A percentile compares a stretch with the other conserved stretches of the same genome.
Conservation (phyloP, 1,284 basidiomycete genomes). For the Sanghuangporus sanghuang region DNA sequence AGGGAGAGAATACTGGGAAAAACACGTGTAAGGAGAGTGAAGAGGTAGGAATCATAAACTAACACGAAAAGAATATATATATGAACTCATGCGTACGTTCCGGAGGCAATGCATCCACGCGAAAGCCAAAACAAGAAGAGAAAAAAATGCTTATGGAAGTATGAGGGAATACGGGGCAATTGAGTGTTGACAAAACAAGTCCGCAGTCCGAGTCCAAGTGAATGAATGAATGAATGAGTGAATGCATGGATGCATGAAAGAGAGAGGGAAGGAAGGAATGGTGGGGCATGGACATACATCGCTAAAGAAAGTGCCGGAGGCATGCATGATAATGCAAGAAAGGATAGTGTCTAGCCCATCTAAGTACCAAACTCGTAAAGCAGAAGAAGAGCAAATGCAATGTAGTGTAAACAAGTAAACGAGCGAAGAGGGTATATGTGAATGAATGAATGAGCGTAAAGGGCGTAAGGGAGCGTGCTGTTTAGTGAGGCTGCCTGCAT, state of each 20-base stretch:
- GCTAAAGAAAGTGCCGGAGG: not conserved
- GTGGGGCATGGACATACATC: not conserved
- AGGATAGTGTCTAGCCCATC: not conserved
- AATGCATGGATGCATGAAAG: not conserved
- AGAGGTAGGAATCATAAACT: not conserved
- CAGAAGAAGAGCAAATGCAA: too few relatives aligned
- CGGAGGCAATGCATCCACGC: too few relatives aligned
- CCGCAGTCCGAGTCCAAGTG: not conserved
- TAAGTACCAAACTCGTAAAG: too few relatives aligned
- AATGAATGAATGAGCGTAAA: too few relatives aligned
- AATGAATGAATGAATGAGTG: too few relatives aligned
- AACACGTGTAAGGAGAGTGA: slow-evolving; percentile 3
- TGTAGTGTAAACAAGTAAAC: not conserved
- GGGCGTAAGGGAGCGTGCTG: too few relatives aligned
- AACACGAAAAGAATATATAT: too few relatives aligned
- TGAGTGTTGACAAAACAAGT: not conserved
- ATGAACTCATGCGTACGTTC: too few relatives aligned
- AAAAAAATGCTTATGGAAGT: not conserved
- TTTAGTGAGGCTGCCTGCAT: too few relatives aligned
- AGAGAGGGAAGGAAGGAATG: not conserved
- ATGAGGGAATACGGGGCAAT: not conserved
- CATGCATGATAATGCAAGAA: not conserved
- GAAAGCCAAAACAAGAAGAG: too few relatives aligned
- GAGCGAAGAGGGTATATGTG: not conserved
- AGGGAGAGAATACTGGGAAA: not conserved